These are phyloP conservation scores for Coemansia sp. DNA, from an alignment of 192 early-diverging fungal genomes.

Conservation along the genomic window DNA sequence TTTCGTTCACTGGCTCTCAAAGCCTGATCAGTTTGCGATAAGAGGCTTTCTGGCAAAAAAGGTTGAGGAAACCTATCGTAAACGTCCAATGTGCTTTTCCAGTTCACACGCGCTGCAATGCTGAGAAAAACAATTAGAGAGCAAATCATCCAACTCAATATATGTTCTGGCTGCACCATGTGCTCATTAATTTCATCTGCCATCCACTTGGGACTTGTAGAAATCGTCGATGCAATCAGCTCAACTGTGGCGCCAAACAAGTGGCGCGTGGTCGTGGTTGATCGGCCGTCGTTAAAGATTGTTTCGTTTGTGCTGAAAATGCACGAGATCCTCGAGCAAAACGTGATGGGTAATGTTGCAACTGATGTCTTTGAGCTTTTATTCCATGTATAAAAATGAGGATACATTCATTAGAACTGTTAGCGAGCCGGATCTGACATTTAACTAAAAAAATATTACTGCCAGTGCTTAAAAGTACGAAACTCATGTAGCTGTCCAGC, in stretches of 20 bases:
- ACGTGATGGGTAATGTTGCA: constrained; percentile 38
- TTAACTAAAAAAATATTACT: no score
- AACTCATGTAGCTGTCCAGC: constrained; percentile 40
- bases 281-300: constrained; percentile 48
- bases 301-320: constrained; percentile 52
- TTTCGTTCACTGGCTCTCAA: neutral
- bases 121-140: neutral
- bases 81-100: neutral
- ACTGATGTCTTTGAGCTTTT: neutral
- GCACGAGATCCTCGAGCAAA: constrained; percentile 48
- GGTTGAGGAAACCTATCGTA: neutral
- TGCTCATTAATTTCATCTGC: neutral
- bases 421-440: no score
- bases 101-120: neutral
- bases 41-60: neutral
- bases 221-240: constrained; percentile 45
- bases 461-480: no score
- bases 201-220: constrained; percentile 15
- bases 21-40: constrained; percentile 1
- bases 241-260: constrained; percentile 28
- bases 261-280: constrained; percentile 55
- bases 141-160: neutral
- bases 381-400: neutral
- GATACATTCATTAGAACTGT: no score
- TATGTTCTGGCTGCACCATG: neutral